Conservation (phyloP, 768 basidiomycete species). For the Tephrocybe rancida region DNA sequence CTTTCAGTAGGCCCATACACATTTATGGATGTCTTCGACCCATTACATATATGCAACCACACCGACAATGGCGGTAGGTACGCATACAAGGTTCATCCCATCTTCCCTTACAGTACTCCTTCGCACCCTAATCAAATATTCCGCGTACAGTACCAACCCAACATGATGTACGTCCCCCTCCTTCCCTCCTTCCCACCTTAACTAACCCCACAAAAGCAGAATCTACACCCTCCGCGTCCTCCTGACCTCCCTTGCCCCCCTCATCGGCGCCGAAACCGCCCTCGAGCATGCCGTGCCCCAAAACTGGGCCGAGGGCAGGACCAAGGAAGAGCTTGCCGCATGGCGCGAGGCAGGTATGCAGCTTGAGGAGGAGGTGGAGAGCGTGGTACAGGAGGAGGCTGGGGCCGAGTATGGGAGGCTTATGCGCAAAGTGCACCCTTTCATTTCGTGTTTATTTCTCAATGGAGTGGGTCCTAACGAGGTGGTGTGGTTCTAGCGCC, state of each 20-base stretch:
- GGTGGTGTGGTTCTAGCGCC: slow-evolving; percentile 52
- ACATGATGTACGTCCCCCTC: slow-evolving; percentile 63
- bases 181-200: not conserved
- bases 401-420: slow-evolving; percentile 64
- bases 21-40: slow-evolving; percentile 93
- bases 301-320: slow-evolving; percentile 66
- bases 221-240: slow-evolving; percentile 80
- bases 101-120: not conserved
- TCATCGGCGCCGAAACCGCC: slow-evolving; percentile 83
- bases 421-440: slow-evolving; percentile 65
- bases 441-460: too few species aligned
- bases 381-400: slow-evolving; percentile 58
- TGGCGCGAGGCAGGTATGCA: slow-evolving; percentile 65
- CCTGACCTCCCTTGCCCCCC: slow-evolving; percentile 75
- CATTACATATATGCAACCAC: slow-evolving; percentile 89
- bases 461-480: not conserved
- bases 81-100: slow-evolving; percentile 53
- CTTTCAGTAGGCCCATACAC: slow-evolving; percentile 94
- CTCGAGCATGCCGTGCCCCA: slow-evolving; percentile 48
- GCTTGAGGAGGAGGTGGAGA: slow-evolving; percentile 62
- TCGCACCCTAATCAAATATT: not conserved
- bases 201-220: slow-evolving; percentile 39
- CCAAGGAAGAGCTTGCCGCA: slow-evolving; percentile 54
- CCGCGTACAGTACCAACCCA: slow-evolving; percentile 63
- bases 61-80: slow-evolving; percentile 79